Evolutionary conservation across 2,329 filamentous ascomycete species (phyloP), one percentile per base, ranked within the genome.

Genomic region (Boeremia lycopersici): DNA sequence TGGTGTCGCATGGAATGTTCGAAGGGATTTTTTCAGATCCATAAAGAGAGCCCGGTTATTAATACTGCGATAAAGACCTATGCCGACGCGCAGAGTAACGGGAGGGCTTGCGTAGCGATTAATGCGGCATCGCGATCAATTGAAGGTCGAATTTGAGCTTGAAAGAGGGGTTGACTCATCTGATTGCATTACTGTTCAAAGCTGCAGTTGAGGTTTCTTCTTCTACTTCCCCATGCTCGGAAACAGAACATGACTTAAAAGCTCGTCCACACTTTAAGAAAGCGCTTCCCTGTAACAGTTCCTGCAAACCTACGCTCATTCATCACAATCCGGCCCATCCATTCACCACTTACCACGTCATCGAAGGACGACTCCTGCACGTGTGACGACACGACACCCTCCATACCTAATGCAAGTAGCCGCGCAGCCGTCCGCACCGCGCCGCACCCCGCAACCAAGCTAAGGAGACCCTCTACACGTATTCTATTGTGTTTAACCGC

Each of bases 331-430:
- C 6, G 15, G 28, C 11, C 2, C 11, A 39, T 25, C 45, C 45
- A 48, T 13, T 40, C 13, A 40, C 11, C 10, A 19, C 2, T 13
- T 13, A 26, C n/a, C 45, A 48, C 45, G 45, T 48, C 5, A 13
- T 19, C 6, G 19, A 39, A 25, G 15, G 29, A 40, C 19, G 25
- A 48, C 12, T 6, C 25, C 35, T 40, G 35, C 45, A 48, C 31
- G 10, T 29, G 45, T 33, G 13, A n/a, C 11, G 35, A 48, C 35
- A 48, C 45, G 45, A 48, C 45, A 48, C 45, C 10, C 11, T 23
- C 34, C 45, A 29, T 45, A n/a, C n/a, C n/a, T n/a, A n/a, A 36
- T 36, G 34, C 34, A 19, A 10, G 42, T 31, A 34, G 42, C 33
- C 31, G 42, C 31, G 31, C 11, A 29, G 17, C 29, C 28, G 28